Percentiles rank a stretch among this genome's conserved stretches.
Evolutionary conservation across 78 protist genomes (phyloP).

Genomic region (Bigelowiella natans): DNA sequence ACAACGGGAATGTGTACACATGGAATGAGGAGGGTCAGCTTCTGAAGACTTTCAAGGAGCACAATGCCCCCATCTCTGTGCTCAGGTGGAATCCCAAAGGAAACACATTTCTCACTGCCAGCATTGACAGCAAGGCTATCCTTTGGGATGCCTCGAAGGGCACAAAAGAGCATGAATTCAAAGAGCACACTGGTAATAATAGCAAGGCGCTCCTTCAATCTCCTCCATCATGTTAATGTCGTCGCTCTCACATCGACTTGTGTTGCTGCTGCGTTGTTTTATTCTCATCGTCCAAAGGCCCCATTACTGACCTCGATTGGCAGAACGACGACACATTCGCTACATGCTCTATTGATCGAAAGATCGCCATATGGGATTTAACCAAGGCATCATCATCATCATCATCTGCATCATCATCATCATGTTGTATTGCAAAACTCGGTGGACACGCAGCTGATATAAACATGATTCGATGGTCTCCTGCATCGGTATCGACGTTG

Average conservation of each 20-base stretch:
- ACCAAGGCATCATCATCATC: not conserved
- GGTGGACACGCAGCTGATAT: not conserved
- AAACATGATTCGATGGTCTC: not conserved
- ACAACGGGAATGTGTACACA: not conserved
- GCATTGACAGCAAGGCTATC: not conserved
- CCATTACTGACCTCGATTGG: not conserved
- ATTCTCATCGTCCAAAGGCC: too few species aligned
- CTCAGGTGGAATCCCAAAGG: not conserved
- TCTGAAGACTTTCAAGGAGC: not conserved
- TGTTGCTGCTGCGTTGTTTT: too few species aligned
- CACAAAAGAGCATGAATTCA: not conserved
- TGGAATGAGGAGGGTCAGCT: not conserved
- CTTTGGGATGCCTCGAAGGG: not conserved
- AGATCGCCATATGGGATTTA: not conserved
- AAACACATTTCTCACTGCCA: not conserved
- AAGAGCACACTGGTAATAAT: not conserved
- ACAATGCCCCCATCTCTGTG: not conserved
- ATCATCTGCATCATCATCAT: too few species aligned
- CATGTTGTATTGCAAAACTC: too few species aligned
- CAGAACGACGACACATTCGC: not conserved
- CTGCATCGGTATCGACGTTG: too few species aligned
- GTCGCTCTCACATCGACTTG: too few species aligned
- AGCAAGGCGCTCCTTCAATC: too few species aligned
- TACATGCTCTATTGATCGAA: not conserved
- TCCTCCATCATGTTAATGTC: too few species aligned